A percentile compares a stretch with the other conserved stretches of the same genome.
Evolutionary conservation across 306 rosid genomes (phyloP).

Genomic region (Cyclanthera cordifolia): DNA sequence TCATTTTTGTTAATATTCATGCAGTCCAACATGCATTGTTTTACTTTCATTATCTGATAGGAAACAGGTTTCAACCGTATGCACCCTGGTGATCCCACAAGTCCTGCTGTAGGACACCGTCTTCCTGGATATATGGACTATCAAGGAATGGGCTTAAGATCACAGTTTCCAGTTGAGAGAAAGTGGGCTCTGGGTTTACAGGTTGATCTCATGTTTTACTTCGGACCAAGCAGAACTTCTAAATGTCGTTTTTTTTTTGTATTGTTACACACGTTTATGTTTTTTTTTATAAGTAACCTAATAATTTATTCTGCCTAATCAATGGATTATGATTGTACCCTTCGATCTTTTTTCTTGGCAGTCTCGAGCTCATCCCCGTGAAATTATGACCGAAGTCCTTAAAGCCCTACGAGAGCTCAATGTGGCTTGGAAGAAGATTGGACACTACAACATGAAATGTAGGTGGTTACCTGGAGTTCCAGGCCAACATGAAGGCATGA

Average conservation of each 20-base stretch:
- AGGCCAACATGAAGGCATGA: slow-evolving; percentile 59
- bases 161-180: slow-evolving; percentile 70
- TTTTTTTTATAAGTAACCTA: background rate
- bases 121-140: slow-evolving; percentile 54
- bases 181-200: slow-evolving; percentile 98
- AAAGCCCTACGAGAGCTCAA: slow-evolving; percentile 76
- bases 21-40: background rate
- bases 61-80: slow-evolving; percentile 50
- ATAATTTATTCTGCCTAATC: background rate
- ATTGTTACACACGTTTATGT: no score
- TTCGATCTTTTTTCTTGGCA: slow-evolving; percentile 23
- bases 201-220: slow-evolving; percentile 32
- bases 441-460: slow-evolving; percentile 93
- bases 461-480: slow-evolving; percentile 59
- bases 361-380: slow-evolving; percentile 95
- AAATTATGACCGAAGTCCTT: slow-evolving; percentile 89
- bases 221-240: background rate
- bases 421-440: slow-evolving; percentile 94
- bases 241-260: background rate
- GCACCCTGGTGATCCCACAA: slow-evolving; percentile 42
- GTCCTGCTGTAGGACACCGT: slow-evolving; percentile 66
- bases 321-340: slow-evolving; percentile 18
- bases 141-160: slow-evolving; percentile 55
- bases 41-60: slow-evolving; percentile 19
- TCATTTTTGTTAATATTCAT: background rate